Conservation (phyloP, 208 protist genomes). For the Leishmania braziliensis region DNA sequence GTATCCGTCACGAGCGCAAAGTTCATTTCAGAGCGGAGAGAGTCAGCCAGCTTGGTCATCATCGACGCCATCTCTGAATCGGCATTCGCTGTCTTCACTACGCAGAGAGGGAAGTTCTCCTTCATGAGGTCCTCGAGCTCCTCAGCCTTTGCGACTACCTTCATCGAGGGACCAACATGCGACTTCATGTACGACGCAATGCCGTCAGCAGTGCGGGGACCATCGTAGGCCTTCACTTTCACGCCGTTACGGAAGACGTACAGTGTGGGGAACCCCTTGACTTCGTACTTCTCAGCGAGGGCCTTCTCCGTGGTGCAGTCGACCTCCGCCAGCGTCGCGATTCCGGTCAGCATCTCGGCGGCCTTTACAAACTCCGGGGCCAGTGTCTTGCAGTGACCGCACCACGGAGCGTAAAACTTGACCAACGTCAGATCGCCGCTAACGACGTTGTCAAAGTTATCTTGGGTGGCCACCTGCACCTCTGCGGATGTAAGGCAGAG, state of each 20-base stretch:
- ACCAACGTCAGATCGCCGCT: conserved; percentile 68
- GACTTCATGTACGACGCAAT: conserved; percentile 71
- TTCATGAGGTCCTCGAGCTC: conserved; percentile 72
- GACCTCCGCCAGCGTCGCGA: conserved; percentile 72
- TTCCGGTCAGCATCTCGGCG: conserved; percentile 47
- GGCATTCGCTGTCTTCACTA: conserved; percentile 53
- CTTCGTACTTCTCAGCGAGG: conserved; percentile 51
- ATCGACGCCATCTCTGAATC: conserved; percentile 41
- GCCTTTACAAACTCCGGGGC: conserved; percentile 88
- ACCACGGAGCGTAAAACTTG: conserved; percentile 96
- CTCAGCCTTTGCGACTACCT: conserved; percentile 32
- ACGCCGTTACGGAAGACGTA: conserved; percentile 83
- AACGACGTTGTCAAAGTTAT: conserved; percentile 71
- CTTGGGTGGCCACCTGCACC: conserved; percentile 56
- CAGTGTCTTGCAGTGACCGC: conserved; percentile 95
- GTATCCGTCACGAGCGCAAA: conserved; percentile 70
- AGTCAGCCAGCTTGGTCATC: conserved; percentile 36
- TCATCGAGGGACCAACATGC: conserved; percentile 54
- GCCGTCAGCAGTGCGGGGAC: conserved; percentile 52
- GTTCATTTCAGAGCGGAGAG: conserved; percentile 46
- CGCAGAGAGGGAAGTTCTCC: conserved; percentile 39
- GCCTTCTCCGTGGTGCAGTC: conserved; percentile 84
- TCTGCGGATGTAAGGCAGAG: conserved; percentile 37
- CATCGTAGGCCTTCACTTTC: conserved; percentile 61
- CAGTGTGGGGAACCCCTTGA: conserved; percentile 87